Evolutionary conservation across 352 stramenopile genomes (phyloP), one percentile per base, ranked within the genome.

Genomic region (Phytophthora agathidicida): DNA sequence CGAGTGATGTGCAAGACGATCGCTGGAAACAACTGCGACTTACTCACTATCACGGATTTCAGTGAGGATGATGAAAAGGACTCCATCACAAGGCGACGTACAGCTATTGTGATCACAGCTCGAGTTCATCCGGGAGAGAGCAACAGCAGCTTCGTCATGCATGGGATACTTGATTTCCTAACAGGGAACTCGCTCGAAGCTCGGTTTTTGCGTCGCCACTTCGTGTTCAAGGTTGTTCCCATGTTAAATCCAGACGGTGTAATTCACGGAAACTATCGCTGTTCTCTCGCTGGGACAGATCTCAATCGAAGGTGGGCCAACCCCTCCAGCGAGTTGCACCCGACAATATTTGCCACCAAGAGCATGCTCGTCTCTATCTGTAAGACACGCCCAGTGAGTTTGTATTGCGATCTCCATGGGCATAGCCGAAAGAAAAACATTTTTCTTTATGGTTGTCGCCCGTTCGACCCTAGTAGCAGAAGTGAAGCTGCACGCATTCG

Each of bases 241-340:
- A 98, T 98, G 92, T 72, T 98, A n/a, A 98, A 98, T 54, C 86
- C 88, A 0, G 92, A 98, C 49, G 92, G 92, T 7, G 92, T 98
- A n/a, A 76, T 97, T 45, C 77, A 97, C 52, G 92, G 92, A 42
- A 98, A 98, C 63, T 95, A 96, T 48, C 81, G 92, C 0, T 93
- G 79, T 53, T 94, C 82, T 2, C 76, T 98, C 10, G 84, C 88
- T 0, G 91, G 88, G 5, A 83, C 75, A 0, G 92, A 98, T 72
- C 63, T 98, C 8, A 98, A 98, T 53, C 75, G 93, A 2, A 71
- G 73, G 11, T 98, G 85, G 74, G 41, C 73, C 7, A 50, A 67
- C 5, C 80, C 88, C 11, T 88, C 71, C 0, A 59, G 55, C 3
- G 61, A 81, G 14, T 46, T 89, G 2, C 85, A 96, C 32, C 89